Conservation (phyloP, 1,284 basidiomycete species). For the Malassezia brasiliensis region DNA sequence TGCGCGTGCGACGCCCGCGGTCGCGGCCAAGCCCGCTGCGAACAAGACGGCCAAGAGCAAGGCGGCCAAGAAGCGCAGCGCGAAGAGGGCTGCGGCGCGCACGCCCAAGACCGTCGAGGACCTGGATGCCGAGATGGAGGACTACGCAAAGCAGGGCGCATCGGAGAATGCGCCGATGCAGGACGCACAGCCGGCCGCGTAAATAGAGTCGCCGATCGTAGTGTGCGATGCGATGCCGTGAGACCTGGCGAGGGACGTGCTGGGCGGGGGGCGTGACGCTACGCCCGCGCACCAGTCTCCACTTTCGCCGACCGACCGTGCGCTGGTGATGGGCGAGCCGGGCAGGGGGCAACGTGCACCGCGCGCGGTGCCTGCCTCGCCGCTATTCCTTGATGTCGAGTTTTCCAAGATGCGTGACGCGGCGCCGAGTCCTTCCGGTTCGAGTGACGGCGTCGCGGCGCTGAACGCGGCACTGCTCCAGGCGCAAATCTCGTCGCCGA, state of each 20-base stretch:
- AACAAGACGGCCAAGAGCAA: slow-evolving; percentile 51
- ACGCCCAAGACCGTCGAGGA: slow-evolving; percentile 54
- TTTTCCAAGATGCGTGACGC: not conserved
- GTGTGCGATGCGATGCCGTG: no score
- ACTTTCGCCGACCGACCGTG: not conserved
- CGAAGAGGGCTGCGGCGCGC: slow-evolving; percentile 28
- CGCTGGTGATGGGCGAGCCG: not conserved
- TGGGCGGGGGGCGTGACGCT: not conserved
- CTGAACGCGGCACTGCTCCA: not conserved
- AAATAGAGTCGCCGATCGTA: not conserved
- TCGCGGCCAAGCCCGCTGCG: slow-evolving; percentile 58
- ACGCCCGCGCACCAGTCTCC: not conserved
- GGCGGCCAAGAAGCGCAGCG: slow-evolving; percentile 52
- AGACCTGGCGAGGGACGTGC: no score
- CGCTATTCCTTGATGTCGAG: not conserved
- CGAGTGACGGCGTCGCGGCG: not conserved
- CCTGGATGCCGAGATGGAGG: slow-evolving; percentile 58
- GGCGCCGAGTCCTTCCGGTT: not conserved
- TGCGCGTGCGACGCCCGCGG: slow-evolving; percentile 56
- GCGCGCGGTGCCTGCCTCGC: not conserved
- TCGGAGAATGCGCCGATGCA: slow-evolving; percentile 17
- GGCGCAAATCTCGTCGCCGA: slow-evolving; percentile 1
- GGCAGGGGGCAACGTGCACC: not conserved
- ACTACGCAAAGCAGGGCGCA: slow-evolving; percentile 35
- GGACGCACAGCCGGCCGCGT: slow-evolving; percentile 10